Evolutionary conservation across 108 stramenopile species (phyloP).

Genomic region (Cyclostephanos tholiformis): DNA sequence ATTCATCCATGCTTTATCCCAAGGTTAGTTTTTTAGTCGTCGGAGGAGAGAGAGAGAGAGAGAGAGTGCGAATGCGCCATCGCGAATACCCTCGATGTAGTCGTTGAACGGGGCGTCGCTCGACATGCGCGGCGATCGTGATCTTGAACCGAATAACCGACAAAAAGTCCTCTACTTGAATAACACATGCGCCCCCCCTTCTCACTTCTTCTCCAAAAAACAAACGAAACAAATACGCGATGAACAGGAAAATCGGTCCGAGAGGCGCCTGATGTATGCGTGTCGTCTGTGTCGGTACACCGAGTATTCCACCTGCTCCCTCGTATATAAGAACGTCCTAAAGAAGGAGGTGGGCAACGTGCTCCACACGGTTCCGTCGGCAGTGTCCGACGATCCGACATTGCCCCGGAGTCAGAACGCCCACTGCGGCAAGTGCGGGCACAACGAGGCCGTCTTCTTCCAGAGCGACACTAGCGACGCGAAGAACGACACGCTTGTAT

Average conservation of each 20-base stretch:
- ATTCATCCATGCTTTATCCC: constrained; percentile 92
- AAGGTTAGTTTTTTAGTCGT: constrained; percentile 56
- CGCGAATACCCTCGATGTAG: no score
- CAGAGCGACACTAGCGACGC: constrained; percentile 76
- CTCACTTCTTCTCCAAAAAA: background rate
- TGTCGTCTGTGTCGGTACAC: constrained; percentile 87
- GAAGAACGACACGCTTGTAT: constrained; percentile 77
- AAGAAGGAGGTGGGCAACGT: constrained; percentile 89
- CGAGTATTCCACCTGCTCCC: constrained; percentile 63
- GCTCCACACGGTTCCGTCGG: constrained; percentile 78
- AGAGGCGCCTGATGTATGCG: constrained; percentile 69
- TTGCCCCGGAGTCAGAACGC: constrained; percentile 82
- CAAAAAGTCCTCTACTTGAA: no score
- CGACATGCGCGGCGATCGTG: no score
- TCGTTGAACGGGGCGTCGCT: no score
- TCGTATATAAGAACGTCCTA: constrained; percentile 80
- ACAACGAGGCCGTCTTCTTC: constrained; percentile 91
- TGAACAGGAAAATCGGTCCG: constrained; percentile 71
- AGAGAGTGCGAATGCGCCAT: no score
- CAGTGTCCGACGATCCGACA: constrained; percentile 89
- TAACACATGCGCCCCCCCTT: background rate
- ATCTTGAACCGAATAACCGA: no score
- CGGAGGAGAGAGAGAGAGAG: background rate
- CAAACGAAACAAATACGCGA: background rate
- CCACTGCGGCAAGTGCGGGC: constrained; percentile 83